Conservation (phyloP, 805 yeast species). For the Schwanniomyces vanrijiae region DNA sequence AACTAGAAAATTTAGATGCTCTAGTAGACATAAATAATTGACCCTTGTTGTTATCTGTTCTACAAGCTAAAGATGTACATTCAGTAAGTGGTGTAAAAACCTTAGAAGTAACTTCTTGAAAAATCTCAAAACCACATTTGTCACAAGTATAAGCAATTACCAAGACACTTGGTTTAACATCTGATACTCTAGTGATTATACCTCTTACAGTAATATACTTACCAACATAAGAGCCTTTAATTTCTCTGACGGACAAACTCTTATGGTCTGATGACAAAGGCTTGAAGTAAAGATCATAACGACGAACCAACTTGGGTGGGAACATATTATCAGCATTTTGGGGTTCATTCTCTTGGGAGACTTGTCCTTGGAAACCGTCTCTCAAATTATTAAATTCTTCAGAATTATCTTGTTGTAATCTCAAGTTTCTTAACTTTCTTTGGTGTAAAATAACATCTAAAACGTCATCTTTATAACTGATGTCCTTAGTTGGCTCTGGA, state of each 20-base stretch:
- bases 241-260: slow-evolving; percentile 84
- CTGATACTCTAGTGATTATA: slow-evolving; percentile 91
- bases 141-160: slow-evolving; percentile 98
- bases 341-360: slow-evolving; percentile 18
- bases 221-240: slow-evolving; percentile 82
- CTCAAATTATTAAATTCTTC: slow-evolving; percentile 54
- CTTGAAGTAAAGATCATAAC: slow-evolving; percentile 83
- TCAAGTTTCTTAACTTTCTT: slow-evolving; percentile 77
- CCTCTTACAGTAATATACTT: slow-evolving; percentile 89
- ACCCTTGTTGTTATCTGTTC: slow-evolving; percentile 78
- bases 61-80: slow-evolving; percentile 82
- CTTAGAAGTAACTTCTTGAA: slow-evolving; percentile 87
- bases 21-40: slow-evolving; percentile 89
- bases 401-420: slow-evolving; percentile 64
- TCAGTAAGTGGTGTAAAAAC: slow-evolving; percentile 85
- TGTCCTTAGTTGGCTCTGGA: slow-evolving; percentile 84
- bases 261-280: slow-evolving; percentile 61
- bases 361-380: slow-evolving; percentile 26
- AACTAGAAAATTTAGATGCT: slow-evolving; percentile 92
- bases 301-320: slow-evolving; percentile 82
- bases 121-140: slow-evolving; percentile 93
- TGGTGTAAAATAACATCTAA: slow-evolving; percentile 91
- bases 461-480: slow-evolving; percentile 83
- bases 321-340: slow-evolving; percentile 52
- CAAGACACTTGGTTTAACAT: slow-evolving; percentile 87